Percentiles rank a stretch among this genome's conserved stretches.
phyloP scores from a whole-genome alignment of 2,329 filamentous ascomycete genomes.

The Calonectria hongkongensis region DNA sequence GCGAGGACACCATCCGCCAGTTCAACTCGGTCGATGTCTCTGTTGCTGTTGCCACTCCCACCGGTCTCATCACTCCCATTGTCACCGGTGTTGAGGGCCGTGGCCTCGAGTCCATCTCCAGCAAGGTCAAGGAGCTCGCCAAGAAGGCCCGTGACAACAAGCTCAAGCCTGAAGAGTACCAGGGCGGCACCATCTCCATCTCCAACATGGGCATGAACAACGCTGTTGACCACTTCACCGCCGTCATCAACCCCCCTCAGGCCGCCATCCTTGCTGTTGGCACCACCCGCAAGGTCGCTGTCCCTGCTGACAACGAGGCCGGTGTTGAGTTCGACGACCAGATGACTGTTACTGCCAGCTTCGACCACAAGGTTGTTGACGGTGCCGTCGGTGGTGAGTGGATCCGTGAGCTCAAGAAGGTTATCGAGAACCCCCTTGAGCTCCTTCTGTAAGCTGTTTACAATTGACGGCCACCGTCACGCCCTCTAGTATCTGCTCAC shows the following conservation, averaged over 20 bases:
- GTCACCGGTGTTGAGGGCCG: constrained; percentile 91
- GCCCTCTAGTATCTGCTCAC: constrained; percentile 27
- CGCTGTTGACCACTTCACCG: constrained; percentile 96
- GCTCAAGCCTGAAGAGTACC: constrained; percentile 99
- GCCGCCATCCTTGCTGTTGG: constrained; percentile 96
- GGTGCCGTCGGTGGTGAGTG: constrained; percentile 97
- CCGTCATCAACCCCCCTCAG: constrained; percentile 99
- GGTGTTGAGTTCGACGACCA: constrained; percentile 98
- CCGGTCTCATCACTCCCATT: constrained; percentile 97
- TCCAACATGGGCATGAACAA: constrained; percentile 99
- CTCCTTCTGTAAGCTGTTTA: constrained; percentile 82
- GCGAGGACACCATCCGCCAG: constrained; percentile 91
- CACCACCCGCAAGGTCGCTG: constrained; percentile 95
- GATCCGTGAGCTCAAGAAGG: constrained; percentile 97
- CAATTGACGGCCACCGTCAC: constrained; percentile 34
- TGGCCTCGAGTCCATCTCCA: constrained; percentile 91
- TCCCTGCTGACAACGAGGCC: constrained; percentile 90
- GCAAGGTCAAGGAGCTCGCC: constrained; percentile 94
- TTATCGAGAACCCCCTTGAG: constrained; percentile 96
- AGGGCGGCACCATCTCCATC: constrained; percentile 99
- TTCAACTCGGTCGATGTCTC: constrained; percentile 95
- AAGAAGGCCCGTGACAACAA: constrained; percentile 97
- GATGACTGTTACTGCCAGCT: constrained; percentile 95
- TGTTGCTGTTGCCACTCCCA: constrained; percentile 94
- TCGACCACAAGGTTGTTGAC: constrained; percentile 99